Conservation (phyloP, 306 rosid genomes). For the Cotoneaster glaucophyllus region DNA sequence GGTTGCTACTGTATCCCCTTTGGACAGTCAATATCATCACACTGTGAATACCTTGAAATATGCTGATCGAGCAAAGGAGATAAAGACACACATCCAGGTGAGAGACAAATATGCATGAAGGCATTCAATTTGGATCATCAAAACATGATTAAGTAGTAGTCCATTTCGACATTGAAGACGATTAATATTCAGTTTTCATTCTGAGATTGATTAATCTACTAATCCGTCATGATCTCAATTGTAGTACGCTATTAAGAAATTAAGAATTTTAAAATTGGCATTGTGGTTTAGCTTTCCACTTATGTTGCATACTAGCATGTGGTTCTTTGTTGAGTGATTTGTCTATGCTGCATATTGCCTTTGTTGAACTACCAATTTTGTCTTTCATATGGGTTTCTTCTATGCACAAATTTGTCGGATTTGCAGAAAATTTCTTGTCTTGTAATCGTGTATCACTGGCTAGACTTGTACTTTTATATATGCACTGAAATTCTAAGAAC, state of each 20-base stretch:
- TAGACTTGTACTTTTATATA: neutral
- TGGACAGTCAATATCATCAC: conserved; percentile 53
- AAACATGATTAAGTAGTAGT: neutral
- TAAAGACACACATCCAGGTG: conserved; percentile 64
- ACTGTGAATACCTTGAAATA: conserved; percentile 58
- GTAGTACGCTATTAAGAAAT: neutral
- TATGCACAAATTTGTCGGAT: neutral
- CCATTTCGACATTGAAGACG: neutral
- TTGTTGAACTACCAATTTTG: neutral
- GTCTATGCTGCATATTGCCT: neutral
- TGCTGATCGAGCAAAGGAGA: conserved; percentile 67
- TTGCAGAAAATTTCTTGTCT: conserved; percentile 1
- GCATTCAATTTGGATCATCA: neutral
- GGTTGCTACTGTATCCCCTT: conserved; percentile 56
- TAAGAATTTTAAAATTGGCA: neutral
- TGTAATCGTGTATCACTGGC: neutral
- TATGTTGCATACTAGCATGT: neutral
- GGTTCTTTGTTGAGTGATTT: conserved; percentile 5
- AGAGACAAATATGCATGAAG: neutral
- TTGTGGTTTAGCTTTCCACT: neutral
- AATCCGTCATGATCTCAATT: neutral
- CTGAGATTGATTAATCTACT: neutral
- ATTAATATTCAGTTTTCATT: neutral
- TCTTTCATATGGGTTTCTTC: conserved; percentile 9
- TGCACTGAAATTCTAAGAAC: neutral